Conservation (phyloP, 176 grass and related monocot genomes). For the Phyllostachys edulis region DNA sequence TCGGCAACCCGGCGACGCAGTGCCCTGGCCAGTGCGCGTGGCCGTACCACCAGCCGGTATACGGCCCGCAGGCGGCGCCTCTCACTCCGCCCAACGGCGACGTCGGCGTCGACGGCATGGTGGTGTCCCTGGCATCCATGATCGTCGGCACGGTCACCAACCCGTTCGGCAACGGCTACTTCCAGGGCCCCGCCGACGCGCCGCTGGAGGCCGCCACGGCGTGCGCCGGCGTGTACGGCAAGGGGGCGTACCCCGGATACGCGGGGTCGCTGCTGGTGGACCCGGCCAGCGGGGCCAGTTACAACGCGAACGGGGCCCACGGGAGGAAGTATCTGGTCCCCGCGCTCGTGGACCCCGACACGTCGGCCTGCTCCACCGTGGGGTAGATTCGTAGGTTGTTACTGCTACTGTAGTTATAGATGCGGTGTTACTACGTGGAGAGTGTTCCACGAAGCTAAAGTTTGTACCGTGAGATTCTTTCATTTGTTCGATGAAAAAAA, state of each 20-base stretch:
- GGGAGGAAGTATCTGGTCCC: constrained; percentile 81
- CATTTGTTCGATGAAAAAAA: constrained; percentile 84
- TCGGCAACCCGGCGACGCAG: constrained; percentile 78
- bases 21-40: constrained; percentile 91
- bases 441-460: constrained; percentile 18
- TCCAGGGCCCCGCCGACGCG: constrained; percentile 66
- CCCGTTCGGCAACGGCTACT: constrained; percentile 83
- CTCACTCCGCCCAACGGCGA: constrained; percentile 88
- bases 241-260: constrained; percentile 83
- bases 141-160: constrained; percentile 76
- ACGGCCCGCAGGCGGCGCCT: constrained; percentile 77
- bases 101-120: constrained; percentile 86
- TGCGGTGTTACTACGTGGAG: constrained; percentile 19
- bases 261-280: constrained; percentile 67
- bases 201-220: constrained; percentile 92
- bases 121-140: constrained; percentile 84
- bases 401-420: not conserved
- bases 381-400: constrained; percentile 35
- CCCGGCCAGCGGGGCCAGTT: constrained; percentile 60
- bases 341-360: constrained; percentile 78
- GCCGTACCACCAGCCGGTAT: constrained; percentile 94
- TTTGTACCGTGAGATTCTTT: constrained; percentile 61
- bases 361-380: constrained; percentile 70
- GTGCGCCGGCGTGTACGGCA: constrained; percentile 85
- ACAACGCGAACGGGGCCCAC: constrained; percentile 67